phyloP scores from a whole-genome alignment of 805 yeast species.

The Metschnikowia matae region DNA sequence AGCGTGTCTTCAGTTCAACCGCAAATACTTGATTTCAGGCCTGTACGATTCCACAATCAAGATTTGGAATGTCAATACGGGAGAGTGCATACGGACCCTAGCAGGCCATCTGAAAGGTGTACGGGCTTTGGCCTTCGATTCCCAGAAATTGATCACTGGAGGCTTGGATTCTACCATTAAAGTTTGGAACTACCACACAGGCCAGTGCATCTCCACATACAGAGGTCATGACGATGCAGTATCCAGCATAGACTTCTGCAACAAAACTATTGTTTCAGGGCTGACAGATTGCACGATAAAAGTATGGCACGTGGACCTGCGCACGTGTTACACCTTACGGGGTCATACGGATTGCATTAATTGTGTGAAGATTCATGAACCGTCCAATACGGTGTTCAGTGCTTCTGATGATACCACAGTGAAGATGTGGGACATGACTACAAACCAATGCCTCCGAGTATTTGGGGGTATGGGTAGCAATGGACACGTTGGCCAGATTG shows the following conservation, averaged over 20 bases:
- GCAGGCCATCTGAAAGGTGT: constrained; percentile 90
- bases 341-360: constrained; percentile 95
- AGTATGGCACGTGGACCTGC: constrained; percentile 93
- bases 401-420: constrained; percentile 91
- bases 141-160: constrained; percentile 85
- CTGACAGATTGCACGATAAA: constrained; percentile 89
- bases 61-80: constrained; percentile 88
- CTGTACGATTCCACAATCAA: constrained; percentile 87
- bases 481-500: constrained; percentile 94
- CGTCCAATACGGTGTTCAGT: constrained; percentile 73
- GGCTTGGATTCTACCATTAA: constrained; percentile 87
- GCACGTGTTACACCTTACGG: constrained; percentile 87
- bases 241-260: constrained; percentile 72
- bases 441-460: constrained; percentile 72
- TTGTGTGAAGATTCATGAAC: constrained; percentile 79
- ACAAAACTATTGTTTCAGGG: constrained; percentile 84
- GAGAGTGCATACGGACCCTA: constrained; percentile 70
- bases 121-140: constrained; percentile 78
- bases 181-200: constrained; percentile 95
- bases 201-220: constrained; percentile 90
- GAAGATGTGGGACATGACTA: constrained; percentile 88
- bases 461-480: constrained; percentile 70
- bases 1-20: constrained; percentile 80
- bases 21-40: constrained; percentile 77
- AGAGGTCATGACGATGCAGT: constrained; percentile 90